phyloP scores from a whole-genome alignment of 768 basidiomycete species.

The Cystobasidium tubakii region DNA sequence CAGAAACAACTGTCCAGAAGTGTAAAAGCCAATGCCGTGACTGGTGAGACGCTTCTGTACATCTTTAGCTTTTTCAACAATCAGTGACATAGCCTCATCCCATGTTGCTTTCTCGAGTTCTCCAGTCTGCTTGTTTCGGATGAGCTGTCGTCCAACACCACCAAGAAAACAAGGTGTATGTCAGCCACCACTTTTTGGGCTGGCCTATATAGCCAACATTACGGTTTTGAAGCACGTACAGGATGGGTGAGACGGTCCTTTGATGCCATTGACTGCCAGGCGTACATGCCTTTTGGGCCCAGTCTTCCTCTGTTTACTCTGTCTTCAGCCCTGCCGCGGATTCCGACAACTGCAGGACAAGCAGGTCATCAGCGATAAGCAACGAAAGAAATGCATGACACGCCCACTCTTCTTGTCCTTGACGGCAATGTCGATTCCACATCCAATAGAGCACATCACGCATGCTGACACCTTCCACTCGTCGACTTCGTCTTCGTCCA shows the following conservation, averaged over 20 bases:
- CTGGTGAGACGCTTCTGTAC: slow-evolving; percentile 41
- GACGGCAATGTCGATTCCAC: slow-evolving; percentile 41
- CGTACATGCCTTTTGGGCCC: slow-evolving; percentile 43
- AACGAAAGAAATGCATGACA: background rate
- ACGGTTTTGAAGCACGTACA: too few species aligned
- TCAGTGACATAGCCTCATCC: slow-evolving; percentile 43
- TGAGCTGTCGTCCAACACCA: slow-evolving; percentile 29
- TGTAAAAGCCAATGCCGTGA: slow-evolving; percentile 44
- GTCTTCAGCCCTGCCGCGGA: slow-evolving; percentile 39
- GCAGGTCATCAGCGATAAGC: too few species aligned
- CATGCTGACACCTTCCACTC: slow-evolving; percentile 26
- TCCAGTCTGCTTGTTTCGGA: slow-evolving; percentile 40
- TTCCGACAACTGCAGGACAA: slow-evolving; percentile 36
- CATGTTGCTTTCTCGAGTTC: slow-evolving; percentile 41
- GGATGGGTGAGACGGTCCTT: slow-evolving; percentile 41
- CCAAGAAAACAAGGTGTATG: background rate
- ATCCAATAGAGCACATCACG: slow-evolving; percentile 37
- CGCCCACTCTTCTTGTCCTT: slow-evolving; percentile 40
- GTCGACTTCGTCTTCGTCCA: slow-evolving; percentile 15
- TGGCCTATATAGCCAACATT: too few species aligned
- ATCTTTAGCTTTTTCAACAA: slow-evolving; percentile 42
- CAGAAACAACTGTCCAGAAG: slow-evolving; percentile 43
- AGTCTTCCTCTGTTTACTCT: slow-evolving; percentile 44
- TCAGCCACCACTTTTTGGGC: too few species aligned
- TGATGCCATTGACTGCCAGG: slow-evolving; percentile 38